phyloP scores from a whole-genome alignment of 352 stramenopile species.

The Phytophthora fragariae region DNA sequence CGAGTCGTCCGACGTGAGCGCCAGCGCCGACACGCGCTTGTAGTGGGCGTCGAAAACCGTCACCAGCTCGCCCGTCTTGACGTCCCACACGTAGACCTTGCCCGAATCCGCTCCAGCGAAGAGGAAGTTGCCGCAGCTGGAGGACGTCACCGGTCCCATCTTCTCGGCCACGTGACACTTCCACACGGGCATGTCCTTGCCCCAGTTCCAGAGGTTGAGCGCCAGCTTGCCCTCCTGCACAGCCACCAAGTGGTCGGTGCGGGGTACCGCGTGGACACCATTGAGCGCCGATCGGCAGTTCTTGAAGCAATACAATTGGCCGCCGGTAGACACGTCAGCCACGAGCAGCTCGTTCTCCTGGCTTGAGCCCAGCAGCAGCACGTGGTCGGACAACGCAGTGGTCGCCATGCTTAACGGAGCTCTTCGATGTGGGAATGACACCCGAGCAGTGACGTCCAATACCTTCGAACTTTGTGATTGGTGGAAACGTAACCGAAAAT shows the following conservation, averaged over 20 bases:
- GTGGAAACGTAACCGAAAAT: constrained; percentile 11
- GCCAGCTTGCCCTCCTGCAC: constrained; percentile 77
- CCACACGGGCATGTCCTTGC: constrained; percentile 72
- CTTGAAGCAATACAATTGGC: constrained; percentile 82
- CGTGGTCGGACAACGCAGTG: constrained; percentile 58
- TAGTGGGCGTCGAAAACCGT: constrained; percentile 89
- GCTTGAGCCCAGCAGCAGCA: constrained; percentile 72
- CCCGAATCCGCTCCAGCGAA: constrained; percentile 78
- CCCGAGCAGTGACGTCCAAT: constrained; percentile 25
- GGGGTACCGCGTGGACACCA: constrained; percentile 63
- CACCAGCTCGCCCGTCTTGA: constrained; percentile 82
- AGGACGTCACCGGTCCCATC: constrained; percentile 66
- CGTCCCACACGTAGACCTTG: constrained; percentile 89
- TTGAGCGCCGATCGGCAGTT: constrained; percentile 59
- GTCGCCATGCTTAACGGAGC: constrained; percentile 46
- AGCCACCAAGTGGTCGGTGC: constrained; percentile 72
- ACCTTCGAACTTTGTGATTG: constrained; percentile 31
- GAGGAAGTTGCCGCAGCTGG: constrained; percentile 76
- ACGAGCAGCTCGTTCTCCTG: constrained; percentile 76
- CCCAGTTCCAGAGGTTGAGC: constrained; percentile 69
- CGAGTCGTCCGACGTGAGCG: constrained; percentile 76
- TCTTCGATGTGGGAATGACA: constrained; percentile 16
- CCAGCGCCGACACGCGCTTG: constrained; percentile 79
- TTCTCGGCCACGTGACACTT: constrained; percentile 85
- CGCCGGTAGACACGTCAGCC: constrained; percentile 62